Evolutionary conservation across 164 flowering plant genomes (phyloP).

Genomic region (Nelumbo lutea): DNA sequence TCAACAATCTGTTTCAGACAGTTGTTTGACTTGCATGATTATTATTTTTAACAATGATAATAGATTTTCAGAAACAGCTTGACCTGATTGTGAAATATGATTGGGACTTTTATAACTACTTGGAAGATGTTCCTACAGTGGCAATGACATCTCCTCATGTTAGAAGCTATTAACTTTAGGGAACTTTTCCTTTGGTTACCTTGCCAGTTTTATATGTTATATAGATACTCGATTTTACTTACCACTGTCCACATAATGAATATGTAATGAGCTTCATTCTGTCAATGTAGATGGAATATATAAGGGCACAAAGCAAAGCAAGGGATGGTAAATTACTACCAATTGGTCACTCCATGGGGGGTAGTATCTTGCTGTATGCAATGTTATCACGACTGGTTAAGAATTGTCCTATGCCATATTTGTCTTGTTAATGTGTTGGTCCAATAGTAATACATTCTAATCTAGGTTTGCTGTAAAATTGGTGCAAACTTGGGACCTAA

Average conservation of each 20-base stretch:
- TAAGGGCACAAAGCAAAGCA: slow-evolving; percentile 61
- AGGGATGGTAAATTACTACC: slow-evolving; percentile 87
- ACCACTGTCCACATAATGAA: background rate
- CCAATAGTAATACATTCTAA: background rate
- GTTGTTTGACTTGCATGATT: slow-evolving; percentile 71
- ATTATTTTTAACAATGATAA: slow-evolving; percentile 57
- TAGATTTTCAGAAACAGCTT: slow-evolving; percentile 90
- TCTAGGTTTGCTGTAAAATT: background rate
- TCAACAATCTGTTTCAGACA: slow-evolving; percentile 81
- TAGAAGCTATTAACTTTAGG: slow-evolving; percentile 12
- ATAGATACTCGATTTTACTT: background rate
- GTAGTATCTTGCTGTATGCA: slow-evolving; percentile 77
- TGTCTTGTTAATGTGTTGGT: background rate
- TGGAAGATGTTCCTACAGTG: slow-evolving; percentile 95
- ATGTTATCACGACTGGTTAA: slow-evolving; percentile 80
- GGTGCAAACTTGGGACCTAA: background rate
- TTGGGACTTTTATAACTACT: slow-evolving; percentile 96
- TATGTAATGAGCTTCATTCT: slow-evolving; percentile 12
- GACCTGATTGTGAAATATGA: slow-evolving; percentile 90
- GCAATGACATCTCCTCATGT: slow-evolving; percentile 74
- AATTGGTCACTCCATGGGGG: slow-evolving; percentile 99
- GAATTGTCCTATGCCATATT: slow-evolving; percentile 13
- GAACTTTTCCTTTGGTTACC: background rate
- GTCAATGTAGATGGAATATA: slow-evolving; percentile 66
- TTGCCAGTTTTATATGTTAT: background rate